A percentile compares a stretch with the other conserved stretches of the same genome.
Evolutionary conservation across 2,329 filamentous ascomycete genomes (phyloP).

Genomic region (Juglanconis juglandina): DNA sequence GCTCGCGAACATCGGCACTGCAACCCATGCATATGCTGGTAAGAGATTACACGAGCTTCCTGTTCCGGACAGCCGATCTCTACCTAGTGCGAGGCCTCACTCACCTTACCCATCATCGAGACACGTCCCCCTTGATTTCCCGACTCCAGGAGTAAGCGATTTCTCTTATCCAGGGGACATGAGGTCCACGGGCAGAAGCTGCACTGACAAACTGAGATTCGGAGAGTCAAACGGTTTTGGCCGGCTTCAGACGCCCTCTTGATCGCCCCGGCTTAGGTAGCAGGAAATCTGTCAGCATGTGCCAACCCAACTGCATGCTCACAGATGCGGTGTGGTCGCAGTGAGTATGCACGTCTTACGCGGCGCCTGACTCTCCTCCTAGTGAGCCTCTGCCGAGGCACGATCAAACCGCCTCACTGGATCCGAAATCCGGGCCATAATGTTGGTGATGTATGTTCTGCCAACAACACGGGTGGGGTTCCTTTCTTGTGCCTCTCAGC

Average conservation of each 20-base stretch:
- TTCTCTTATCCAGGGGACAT: no score
- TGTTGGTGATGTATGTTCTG: neutral
- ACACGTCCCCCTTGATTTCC: neutral
- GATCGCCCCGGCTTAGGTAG: neutral
- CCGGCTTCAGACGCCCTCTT: neutral
- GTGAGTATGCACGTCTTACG: neutral
- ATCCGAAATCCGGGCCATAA: neutral
- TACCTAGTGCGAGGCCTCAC: neutral
- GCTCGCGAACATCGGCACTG: neutral
- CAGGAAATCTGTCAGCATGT: neutral
- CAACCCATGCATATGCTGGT: conserved; percentile 1
- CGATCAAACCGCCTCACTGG: neutral
- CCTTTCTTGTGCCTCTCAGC: neutral
- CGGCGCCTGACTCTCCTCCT: neutral
- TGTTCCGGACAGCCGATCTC: neutral
- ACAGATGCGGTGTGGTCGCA: neutral
- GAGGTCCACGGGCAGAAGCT: no score
- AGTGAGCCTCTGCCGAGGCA: neutral
- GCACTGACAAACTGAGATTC: no score
- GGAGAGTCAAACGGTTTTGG: no score
- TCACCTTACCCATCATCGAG: neutral
- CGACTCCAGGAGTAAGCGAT: no score
- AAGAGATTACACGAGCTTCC: conserved; percentile 6
- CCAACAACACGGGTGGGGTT: neutral
- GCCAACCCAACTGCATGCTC: neutral